Evolutionary conservation across 2,329 filamentous ascomycete species (phyloP), one percentile per base, ranked within the genome.

Genomic region (Dactylellina drechsleri): DNA sequence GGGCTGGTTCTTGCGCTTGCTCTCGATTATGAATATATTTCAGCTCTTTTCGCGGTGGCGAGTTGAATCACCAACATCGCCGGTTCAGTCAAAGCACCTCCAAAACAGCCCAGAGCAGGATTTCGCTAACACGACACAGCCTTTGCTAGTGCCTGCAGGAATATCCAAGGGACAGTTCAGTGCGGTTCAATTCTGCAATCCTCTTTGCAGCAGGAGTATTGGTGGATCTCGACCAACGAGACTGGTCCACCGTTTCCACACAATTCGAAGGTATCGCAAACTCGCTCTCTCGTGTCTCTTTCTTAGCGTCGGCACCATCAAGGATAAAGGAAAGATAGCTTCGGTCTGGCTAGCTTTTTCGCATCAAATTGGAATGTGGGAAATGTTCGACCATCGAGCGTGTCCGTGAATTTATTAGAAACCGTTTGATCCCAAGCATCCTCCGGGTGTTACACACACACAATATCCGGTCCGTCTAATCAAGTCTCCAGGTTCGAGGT

Each of bases 21-120:
- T 36, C 31, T 10, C 31, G 10, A 36, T 36, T 36, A 36, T 5
- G 31, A 36, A 36, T 36, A 36, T 36, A 7, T 36, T 36, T 36
- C 31, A 36, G 31, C 31, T 36, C 10, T 7, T 36, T 36, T 36
- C 3, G 10, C 6, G 6, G 6, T 36, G 31, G 10, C 31, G 31
- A 36, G 10, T 10, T 47, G 31, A 18, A 60, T 54, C 36, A 45
- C 62, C 45, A 68, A 64, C 64, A 68, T 59, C 52, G 71, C 71
- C 71, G 71, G 58, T 75, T 75, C 58, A 68, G 71, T 64, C 26
- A 75, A 68, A 64, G 71, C 13, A 36, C 71, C 36, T 62, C 66
- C 64, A 60, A 52, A 60, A 47, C 31, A 2, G 43, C 16, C 43
- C 49, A 56, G 41, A 61, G 65, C 13, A 52, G 50, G 6, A 62